Percentiles rank a stretch among this genome's conserved stretches.
Evolutionary conservation across 352 stramenopile species (phyloP).

Genomic region (Phytophthora sojae): DNA sequence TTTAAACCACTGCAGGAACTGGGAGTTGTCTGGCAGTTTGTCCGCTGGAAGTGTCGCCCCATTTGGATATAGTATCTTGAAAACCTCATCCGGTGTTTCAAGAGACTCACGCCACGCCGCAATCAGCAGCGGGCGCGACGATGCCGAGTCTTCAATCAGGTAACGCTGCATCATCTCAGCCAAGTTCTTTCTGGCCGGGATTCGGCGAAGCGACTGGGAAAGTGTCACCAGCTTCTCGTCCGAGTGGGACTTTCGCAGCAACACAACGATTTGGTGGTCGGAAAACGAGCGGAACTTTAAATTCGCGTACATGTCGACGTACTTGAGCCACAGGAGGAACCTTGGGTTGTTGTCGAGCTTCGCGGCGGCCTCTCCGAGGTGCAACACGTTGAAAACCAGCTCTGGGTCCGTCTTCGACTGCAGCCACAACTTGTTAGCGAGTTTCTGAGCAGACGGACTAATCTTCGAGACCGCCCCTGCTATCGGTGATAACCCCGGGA

Average conservation of each 20-base stretch:
- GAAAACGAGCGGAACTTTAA: background rate
- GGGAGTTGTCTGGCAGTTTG: background rate
- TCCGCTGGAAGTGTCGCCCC: background rate
- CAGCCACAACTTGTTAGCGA: background rate
- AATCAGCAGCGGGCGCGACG: background rate
- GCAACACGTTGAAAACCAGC: background rate
- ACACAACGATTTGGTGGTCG: background rate
- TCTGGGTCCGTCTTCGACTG: background rate
- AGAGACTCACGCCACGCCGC: background rate
- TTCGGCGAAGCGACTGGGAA: conserved; percentile 4
- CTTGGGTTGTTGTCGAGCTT: conserved; percentile 10
- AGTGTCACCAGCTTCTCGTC: conserved; percentile 6
- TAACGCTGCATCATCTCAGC: conserved; percentile 6
- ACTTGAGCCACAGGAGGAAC: conserved; percentile 2
- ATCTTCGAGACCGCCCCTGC: background rate
- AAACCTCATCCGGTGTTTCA: background rate
- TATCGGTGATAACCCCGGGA: background rate
- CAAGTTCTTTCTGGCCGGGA: background rate
- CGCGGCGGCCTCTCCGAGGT: background rate
- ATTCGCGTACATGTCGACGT: background rate
- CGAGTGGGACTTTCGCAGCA: background rate
- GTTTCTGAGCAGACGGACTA: background rate
- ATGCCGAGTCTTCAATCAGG: background rate
- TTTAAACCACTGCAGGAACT: conserved; percentile 1
- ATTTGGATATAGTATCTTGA: background rate